Evolutionary conservation across 2,329 filamentous ascomycete species (phyloP).

Genomic region (Cytospora leucostoma): DNA sequence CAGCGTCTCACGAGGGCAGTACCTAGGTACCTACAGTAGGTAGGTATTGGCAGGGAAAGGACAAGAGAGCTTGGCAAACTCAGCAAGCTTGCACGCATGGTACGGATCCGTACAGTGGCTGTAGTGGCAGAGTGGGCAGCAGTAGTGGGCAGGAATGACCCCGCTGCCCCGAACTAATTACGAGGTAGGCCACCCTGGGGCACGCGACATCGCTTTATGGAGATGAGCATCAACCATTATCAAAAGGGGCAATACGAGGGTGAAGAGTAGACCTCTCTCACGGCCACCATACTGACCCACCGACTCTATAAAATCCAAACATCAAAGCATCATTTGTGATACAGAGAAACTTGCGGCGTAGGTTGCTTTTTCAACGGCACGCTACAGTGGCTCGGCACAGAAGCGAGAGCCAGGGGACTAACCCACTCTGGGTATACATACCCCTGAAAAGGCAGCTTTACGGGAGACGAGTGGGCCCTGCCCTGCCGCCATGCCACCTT

Average conservation of each 20-base stretch:
- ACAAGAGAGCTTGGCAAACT: constrained; percentile 11
- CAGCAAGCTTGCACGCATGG: too few relatives aligned
- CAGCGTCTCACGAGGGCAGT: constrained; percentile 25
- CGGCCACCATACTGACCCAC: too few relatives aligned
- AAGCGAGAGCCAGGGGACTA: neutral
- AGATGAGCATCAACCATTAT: neutral
- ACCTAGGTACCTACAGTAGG: too few relatives aligned
- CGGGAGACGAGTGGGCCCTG: too few relatives aligned
- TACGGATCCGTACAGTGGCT: neutral
- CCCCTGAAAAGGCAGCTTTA: neutral
- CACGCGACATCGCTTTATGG: neutral
- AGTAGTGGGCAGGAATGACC: constrained; percentile 2
- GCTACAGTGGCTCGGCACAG: neutral
- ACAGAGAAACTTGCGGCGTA: too few relatives aligned
- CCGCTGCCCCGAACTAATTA: neutral
- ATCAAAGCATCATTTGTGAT: neutral
- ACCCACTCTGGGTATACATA: neutral
- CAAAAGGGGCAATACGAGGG: neutral
- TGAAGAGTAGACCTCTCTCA: neutral
- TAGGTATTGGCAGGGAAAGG: too few relatives aligned
- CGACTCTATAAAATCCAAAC: neutral
- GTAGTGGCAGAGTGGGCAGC: neutral
- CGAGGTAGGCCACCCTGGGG: neutral
- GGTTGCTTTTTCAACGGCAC: too few relatives aligned
- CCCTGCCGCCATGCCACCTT: neutral